phyloP scores from a whole-genome alignment of 1,284 basidiomycete genomes.

The Cyathus olla region DNA sequence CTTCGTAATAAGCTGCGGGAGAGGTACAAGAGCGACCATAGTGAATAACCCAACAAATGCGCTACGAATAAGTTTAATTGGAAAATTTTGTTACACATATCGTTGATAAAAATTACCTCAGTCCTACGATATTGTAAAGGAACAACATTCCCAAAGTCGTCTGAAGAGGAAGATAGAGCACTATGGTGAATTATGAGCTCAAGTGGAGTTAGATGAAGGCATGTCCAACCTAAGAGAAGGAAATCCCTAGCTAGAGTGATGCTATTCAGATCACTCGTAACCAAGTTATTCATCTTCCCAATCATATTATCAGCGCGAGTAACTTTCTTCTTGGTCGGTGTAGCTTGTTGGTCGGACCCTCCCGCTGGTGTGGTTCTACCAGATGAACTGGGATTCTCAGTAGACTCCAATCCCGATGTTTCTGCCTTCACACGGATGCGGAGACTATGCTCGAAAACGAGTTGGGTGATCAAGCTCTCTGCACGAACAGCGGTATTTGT shows the following conservation, averaged over 20 bases:
- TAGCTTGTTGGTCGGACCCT: too few species aligned
- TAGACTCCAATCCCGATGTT: background rate
- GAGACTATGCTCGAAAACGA: conserved; percentile 7
- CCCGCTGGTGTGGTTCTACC: too few species aligned
- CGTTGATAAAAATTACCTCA: background rate
- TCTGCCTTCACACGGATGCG: conserved; percentile 3
- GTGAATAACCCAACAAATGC: conserved; percentile 59
- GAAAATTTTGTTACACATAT: background rate
- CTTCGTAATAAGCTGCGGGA: conserved; percentile 55
- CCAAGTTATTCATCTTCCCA: conserved; percentile 1
- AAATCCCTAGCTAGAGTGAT: background rate
- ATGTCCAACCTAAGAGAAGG: background rate
- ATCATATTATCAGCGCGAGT: too few species aligned
- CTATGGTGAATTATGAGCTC: background rate
- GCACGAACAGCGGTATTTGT: background rate
- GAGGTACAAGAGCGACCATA: conserved; percentile 61
- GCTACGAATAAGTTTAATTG: background rate
- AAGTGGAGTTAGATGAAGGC: background rate
- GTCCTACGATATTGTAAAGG: background rate
- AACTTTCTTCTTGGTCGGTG: too few species aligned
- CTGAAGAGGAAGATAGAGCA: background rate
- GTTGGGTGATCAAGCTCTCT: conserved; percentile 5
- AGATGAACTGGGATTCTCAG: too few species aligned
- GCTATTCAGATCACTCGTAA: background rate
- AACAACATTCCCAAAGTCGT: background rate